Evolutionary conservation across 1,284 basidiomycete genomes (phyloP), one percentile per base, ranked within the genome.

Genomic region (Cryptococcus floricola): DNA sequence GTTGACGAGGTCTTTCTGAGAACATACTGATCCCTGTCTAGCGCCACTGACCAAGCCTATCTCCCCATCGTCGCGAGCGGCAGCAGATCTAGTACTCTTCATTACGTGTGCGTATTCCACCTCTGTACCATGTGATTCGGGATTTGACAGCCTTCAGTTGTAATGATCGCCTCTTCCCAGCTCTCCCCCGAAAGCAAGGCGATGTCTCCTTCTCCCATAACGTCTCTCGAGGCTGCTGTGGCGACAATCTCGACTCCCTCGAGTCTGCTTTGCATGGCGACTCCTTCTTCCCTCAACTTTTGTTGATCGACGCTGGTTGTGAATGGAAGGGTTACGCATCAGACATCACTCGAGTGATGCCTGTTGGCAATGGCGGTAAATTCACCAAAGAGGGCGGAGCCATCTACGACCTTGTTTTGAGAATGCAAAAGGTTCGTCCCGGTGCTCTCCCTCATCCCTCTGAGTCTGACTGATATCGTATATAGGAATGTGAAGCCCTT

Each of bases 281-380:
- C 5, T 57, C 68, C 1, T 76, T 77, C 53, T 70, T 78, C 10
- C 87, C 90, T 0, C 89, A 92, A 71, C 87, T 93, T 4, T 80
- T 96, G 5, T 82, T 95, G 41, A 91, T 95, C 59, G 92, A 96
- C 68, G 91, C 91, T 1, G 91, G 91, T 0, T 91, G 90, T 67
- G 92, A 96, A 76, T 92, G 85, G 85, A 80, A 85, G 45, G 87
- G 73, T 10, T 75, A 75, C 57, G 74, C 74, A 0, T 70, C 72
- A 4, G 76, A 77, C 57, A 70, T 79, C 34, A 77, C 74, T 16
- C 62, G 76, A 50, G 76, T 74, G 6, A 74, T 77, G 16, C 77
- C 77, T 4, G 71, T 94, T 23, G 92, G 92, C 0, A 95, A 95
- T 66, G 86, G 87, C 1, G 92, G 92, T 1, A 88, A 83, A 70